These are phyloP conservation scores for Rhizopogon sp. DNA, from an alignment of 768 basidiomycete genomes.

Conservation along the genomic window DNA sequence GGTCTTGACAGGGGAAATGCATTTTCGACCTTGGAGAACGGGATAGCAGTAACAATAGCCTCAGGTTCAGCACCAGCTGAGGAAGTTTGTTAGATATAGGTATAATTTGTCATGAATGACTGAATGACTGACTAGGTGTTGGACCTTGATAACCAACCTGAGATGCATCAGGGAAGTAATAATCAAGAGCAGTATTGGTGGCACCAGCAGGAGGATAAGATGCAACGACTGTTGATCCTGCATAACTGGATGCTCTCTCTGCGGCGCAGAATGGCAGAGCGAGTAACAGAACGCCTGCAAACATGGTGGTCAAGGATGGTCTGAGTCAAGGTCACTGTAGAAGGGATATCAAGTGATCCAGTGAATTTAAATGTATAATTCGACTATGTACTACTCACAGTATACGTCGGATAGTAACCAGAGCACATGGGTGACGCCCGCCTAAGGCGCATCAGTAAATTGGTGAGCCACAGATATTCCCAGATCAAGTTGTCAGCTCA, in stretches of 20 bases:
- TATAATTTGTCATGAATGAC: not conserved
- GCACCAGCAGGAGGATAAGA: conserved; percentile 37
- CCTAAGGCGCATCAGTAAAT: too few species aligned
- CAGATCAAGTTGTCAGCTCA: too few species aligned
- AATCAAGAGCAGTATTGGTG: conserved; percentile 27
- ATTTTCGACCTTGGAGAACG: conserved; percentile 29
- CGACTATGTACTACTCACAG: too few species aligned
- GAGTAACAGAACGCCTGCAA: conserved; percentile 2
- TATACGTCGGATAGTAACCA: too few species aligned
- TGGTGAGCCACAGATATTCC: too few species aligned
- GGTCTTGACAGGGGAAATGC: conserved; percentile 40
- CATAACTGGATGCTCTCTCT: conserved; percentile 31
- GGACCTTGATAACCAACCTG: conserved; percentile 44
- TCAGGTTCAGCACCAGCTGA: conserved; percentile 40
- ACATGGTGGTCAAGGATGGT: not conserved
- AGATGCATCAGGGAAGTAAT: conserved; percentile 36
- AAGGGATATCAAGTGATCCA: too few species aligned
- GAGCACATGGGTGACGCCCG: too few species aligned
- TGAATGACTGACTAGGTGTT: conserved; percentile 36
- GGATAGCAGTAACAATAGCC: conserved; percentile 38
- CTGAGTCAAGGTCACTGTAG: too few species aligned
- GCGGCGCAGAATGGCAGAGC: conserved; percentile 1
- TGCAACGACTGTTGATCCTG: conserved; percentile 37
- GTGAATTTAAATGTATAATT: too few species aligned
- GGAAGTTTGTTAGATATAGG: not conserved